These are phyloP conservation scores for Rossbeevera mucosa DNA, from an alignment of 768 basidiomycete genomes.

Conservation along the genomic window DNA sequence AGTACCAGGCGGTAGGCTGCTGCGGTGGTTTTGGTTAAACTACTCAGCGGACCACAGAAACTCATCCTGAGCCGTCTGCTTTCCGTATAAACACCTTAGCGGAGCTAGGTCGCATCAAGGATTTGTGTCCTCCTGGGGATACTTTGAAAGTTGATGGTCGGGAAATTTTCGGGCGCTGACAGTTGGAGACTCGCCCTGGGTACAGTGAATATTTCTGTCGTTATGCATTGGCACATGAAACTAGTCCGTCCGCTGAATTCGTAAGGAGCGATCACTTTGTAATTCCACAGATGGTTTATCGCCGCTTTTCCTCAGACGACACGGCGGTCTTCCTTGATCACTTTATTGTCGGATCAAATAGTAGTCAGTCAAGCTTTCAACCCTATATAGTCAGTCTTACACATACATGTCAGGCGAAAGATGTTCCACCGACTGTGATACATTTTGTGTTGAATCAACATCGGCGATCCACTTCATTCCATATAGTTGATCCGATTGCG, in stretches of 20 bases:
- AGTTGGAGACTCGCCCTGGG: background rate
- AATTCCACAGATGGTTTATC: background rate
- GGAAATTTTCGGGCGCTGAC: background rate
- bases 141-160: background rate
- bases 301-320: background rate
- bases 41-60: constrained; percentile 12
- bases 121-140: background rate
- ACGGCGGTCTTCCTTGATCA: background rate
- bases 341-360: background rate
- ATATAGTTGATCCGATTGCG: background rate
- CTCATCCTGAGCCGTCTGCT: background rate
- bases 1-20: too few species aligned
- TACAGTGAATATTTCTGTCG: background rate
- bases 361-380: background rate
- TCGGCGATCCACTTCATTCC: background rate
- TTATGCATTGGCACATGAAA: background rate
- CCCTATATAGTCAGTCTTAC: background rate
- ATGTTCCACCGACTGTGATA: too few species aligned
- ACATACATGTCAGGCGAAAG: background rate
- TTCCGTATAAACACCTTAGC: background rate
- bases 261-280: background rate
- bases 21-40: too few species aligned
- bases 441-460: background rate
- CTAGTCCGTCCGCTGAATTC: background rate
- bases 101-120: constrained; percentile 3